Evolutionary conservation across 441 rosid species (phyloP).

Genomic region (Syzygium malaccense): DNA sequence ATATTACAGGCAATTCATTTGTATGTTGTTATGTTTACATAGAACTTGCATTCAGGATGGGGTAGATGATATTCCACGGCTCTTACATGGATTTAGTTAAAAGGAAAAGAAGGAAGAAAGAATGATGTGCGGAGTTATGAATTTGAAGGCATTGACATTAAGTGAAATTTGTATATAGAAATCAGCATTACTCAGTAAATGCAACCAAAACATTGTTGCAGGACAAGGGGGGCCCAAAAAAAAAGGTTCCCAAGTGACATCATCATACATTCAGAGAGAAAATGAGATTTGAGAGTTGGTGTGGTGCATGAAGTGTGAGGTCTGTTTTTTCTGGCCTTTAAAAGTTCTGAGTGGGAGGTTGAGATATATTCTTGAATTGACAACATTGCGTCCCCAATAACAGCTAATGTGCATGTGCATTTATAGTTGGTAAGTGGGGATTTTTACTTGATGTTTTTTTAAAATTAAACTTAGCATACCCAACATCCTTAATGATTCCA

Average conservation of each 20-base stretch:
- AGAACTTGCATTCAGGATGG: not conserved
- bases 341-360: not conserved
- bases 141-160: not conserved
- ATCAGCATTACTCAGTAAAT: not conserved
- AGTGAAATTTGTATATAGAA: not conserved
- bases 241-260: not conserved
- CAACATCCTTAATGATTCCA: not conserved
- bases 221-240: not conserved
- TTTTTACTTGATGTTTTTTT: not conserved
- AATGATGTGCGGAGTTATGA: not conserved
- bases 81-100: not conserved
- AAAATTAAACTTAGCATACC: not conserved
- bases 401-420: not conserved
- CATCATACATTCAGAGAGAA: not conserved
- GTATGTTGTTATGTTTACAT: not conserved
- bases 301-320: not conserved
- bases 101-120: not conserved
- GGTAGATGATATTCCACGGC: not conserved
- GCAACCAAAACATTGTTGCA: not conserved
- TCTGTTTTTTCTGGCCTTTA: not conserved
- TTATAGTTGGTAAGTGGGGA: not conserved
- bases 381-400: not conserved
- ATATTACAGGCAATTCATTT: not conserved
- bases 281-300: not conserved
- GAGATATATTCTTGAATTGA: not conserved